Conservation (phyloP, 495 filamentous ascomycete species). For the Terfezia claveryi region DNA sequence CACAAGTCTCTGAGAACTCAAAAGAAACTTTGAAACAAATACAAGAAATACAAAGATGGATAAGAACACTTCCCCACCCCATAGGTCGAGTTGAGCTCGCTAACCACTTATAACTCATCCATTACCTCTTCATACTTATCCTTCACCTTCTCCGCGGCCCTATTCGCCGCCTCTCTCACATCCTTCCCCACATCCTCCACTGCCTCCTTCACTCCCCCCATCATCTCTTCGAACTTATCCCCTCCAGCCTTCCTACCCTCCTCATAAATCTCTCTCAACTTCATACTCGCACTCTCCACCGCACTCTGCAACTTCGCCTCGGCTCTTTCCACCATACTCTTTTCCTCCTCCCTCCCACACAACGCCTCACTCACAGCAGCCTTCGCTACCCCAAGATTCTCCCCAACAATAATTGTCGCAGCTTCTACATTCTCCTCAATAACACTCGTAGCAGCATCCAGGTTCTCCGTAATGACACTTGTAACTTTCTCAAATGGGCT, state of each 20-base stretch:
- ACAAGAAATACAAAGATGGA: too few relatives aligned
- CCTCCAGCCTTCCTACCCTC: not conserved
- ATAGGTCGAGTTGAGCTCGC: too few relatives aligned
- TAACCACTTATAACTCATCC: not conserved
- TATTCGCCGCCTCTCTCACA: not conserved
- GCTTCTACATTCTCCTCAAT: constrained; percentile 8
- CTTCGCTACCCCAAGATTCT: not conserved
- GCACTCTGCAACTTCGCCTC: not conserved
- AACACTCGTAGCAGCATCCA: constrained; percentile 7
- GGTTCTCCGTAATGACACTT: constrained; percentile 7
- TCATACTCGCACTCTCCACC: not conserved
- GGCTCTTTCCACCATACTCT: not conserved
- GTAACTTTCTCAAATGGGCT: constrained; percentile 7
- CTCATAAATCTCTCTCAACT: not conserved
- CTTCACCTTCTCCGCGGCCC: not conserved
- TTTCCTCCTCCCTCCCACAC: not conserved
- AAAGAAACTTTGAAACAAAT: too few relatives aligned
- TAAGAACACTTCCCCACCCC: too few relatives aligned
- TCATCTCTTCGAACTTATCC: not conserved
- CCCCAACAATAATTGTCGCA: constrained; percentile 9
- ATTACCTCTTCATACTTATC: not conserved
- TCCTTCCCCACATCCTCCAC: not conserved
- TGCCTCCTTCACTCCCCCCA: not conserved
- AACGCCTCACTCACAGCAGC: not conserved
- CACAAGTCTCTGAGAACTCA: too few relatives aligned